Evolutionary conservation across 1,284 basidiomycete genomes (phyloP).

Genomic region (Malassezia sympodialis): DNA sequence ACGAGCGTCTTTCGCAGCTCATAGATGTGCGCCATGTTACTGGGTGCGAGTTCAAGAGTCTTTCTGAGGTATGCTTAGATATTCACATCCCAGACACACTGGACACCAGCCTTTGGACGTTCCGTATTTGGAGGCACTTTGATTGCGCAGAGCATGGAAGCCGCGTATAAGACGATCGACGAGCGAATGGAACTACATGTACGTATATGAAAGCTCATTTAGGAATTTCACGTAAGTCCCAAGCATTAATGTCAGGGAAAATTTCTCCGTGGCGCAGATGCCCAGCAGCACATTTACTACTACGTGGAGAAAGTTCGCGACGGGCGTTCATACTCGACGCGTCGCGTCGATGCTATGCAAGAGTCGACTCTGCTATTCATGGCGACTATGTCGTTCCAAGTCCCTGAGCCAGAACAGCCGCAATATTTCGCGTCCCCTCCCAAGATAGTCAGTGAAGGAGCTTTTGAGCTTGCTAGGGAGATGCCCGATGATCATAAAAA

Average conservation of each 20-base stretch:
- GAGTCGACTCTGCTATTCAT: slow-evolving; percentile 31
- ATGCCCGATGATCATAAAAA: slow-evolving; percentile 21
- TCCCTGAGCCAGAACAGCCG: slow-evolving; percentile 35
- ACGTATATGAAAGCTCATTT: not conserved
- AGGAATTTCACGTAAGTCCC: slow-evolving; percentile 11
- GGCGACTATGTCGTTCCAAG: slow-evolving; percentile 40
- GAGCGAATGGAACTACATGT: slow-evolving; percentile 28
- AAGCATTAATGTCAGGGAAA: slow-evolving; percentile 27
- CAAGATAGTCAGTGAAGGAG: slow-evolving; percentile 16
- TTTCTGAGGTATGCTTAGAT: not conserved
- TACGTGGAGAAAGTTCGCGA: slow-evolving; percentile 36
- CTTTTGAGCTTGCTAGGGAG: slow-evolving; percentile 6
- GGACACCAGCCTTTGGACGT: slow-evolving; percentile 34
- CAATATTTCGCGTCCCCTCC: slow-evolving; percentile 35
- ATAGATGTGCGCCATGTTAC: not conserved
- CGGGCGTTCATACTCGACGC: slow-evolving; percentile 40
- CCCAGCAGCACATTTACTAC: slow-evolving; percentile 34
- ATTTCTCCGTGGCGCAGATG: slow-evolving; percentile 33
- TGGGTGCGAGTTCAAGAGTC: not conserved
- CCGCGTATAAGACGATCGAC: slow-evolving; percentile 31
- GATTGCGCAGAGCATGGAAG: slow-evolving; percentile 36
- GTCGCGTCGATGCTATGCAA: slow-evolving; percentile 38
- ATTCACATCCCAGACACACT: slow-evolving; percentile 22
- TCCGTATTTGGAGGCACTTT: slow-evolving; percentile 46
- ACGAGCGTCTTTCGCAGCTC: not conserved